Percentiles rank a stretch among this genome's conserved stretches.
These are phyloP conservation scores for Candida patagonica DNA, from an alignment of 805 yeast genomes.

Conservation along the genomic window DNA sequence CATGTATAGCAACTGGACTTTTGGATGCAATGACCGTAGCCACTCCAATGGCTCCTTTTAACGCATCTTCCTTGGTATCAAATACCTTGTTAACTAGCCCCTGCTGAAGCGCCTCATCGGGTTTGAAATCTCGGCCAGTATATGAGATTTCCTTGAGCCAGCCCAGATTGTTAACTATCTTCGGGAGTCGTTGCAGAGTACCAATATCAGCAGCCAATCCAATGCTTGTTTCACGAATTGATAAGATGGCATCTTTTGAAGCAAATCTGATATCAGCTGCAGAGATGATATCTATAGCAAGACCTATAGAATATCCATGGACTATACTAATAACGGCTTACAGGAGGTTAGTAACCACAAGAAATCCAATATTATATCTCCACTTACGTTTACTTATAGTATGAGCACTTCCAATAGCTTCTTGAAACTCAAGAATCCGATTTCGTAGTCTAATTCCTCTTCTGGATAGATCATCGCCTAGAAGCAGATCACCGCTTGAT, in stretches of 20 bases:
- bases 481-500: slow-evolving; percentile 15
- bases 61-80: slow-evolving; percentile 40
- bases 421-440: slow-evolving; percentile 50
- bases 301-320: slow-evolving; percentile 58
- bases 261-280: slow-evolving; percentile 52
- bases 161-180: slow-evolving; percentile 43
- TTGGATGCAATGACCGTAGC: slow-evolving; percentile 40
- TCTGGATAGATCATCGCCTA: slow-evolving; percentile 21
- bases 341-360: background rate
- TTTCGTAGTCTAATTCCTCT: slow-evolving; percentile 26
- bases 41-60: slow-evolving; percentile 39
- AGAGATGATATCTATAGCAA: slow-evolving; percentile 58
- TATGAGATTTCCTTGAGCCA: slow-evolving; percentile 50
- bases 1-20: slow-evolving; percentile 52
- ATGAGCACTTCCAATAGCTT: slow-evolving; percentile 32
- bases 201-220: slow-evolving; percentile 80
- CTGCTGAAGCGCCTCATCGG: slow-evolving; percentile 43
- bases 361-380: background rate
- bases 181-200: slow-evolving; percentile 57
- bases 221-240: slow-evolving; percentile 60
- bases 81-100: slow-evolving; percentile 48
- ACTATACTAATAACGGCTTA: slow-evolving; percentile 52
- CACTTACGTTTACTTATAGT: slow-evolving; percentile 24
- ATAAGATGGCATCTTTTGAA: slow-evolving; percentile 41
- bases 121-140: slow-evolving; percentile 49